Evolutionary conservation across 2,329 filamentous ascomycete genomes (phyloP).

Genomic region (Calonectria hawksworthii): DNA sequence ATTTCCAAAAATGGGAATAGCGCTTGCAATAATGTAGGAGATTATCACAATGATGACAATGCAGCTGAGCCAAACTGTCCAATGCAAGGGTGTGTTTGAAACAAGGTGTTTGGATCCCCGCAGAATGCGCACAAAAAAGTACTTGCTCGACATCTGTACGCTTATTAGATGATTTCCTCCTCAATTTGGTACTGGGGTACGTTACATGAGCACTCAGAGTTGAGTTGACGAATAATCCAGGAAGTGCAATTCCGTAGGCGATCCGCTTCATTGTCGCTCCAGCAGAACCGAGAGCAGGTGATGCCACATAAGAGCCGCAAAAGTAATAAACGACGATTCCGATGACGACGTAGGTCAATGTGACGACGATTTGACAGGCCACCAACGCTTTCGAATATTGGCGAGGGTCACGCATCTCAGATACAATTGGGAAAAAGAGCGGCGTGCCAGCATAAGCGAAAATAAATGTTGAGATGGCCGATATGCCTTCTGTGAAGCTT

Average conservation of each 20-base stretch:
- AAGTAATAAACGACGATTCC: constrained; percentile 59
- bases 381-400: constrained; percentile 46
- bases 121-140: constrained; percentile 14
- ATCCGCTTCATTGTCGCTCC: constrained; percentile 58
- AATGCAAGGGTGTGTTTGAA: constrained; percentile 9
- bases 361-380: constrained; percentile 44
- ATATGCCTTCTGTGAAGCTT: constrained; percentile 48
- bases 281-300: constrained; percentile 62
- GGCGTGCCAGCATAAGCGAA: constrained; percentile 56
- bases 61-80: constrained; percentile 29
- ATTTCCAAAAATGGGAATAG: constrained; percentile 28
- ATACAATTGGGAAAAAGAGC: constrained; percentile 49
- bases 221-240: constrained; percentile 46
- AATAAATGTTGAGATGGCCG: constrained; percentile 50
- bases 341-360: constrained; percentile 51
- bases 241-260: constrained; percentile 55
- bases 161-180: neutral
- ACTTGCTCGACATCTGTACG: constrained; percentile 4
- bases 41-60: constrained; percentile 32
- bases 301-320: constrained; percentile 62
- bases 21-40: constrained; percentile 42
- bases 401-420: constrained; percentile 50
- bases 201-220: constrained; percentile 43
- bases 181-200: neutral
- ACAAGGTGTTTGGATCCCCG: constrained; percentile 16